Base-by-base conservation (phyloP, 345 rosid species). In the Ceriops zippeliana region DNA sequence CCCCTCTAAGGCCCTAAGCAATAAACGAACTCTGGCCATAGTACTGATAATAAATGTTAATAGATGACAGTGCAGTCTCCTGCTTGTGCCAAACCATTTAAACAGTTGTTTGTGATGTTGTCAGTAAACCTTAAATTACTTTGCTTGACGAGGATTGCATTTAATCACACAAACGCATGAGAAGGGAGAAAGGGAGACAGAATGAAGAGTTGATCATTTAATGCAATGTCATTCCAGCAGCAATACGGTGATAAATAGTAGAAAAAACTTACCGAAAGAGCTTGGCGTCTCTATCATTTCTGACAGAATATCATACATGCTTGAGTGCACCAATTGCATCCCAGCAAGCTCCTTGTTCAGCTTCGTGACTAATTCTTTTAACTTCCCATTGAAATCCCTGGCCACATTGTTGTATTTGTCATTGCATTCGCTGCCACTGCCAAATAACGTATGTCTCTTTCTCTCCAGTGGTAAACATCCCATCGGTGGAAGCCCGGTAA, bases 391-490 rank as follows among this genome's bases (percentile, higher is more conserved):
- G 58, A 65, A 65, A 8, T 65, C 46, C 24, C 5, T 26, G 16
- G 69, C 69, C 59, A 65, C 69, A 2, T 24, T 35, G 16, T 65
- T 65, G 69, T 65, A 65, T 20, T 52, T 37, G 5, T 65, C 69
- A 6, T 20, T 53, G 21, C 69, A 65, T 1, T 30, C 26, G 24
- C 58, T 20, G 10, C 60, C 49, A 30, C 58, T 20, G 10, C 60
- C 49, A 30, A 5, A 11, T 26, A 65, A 9, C 26, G 31, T 20
- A 30, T 65, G 52, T 30, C 15, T 30, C 42, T 46, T 52, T 32
- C 69, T 28, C 28, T 65, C 69, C 26, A 65, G 7, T 21, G 69
- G 69, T 53, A 65, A 47, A 53, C 69, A 65, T 28, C 69, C 69
- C 69, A 65, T 65, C n/a, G 69, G 69, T 9, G 69, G 69, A 20